Evolutionary conservation across 352 stramenopile genomes (phyloP).

Genomic region (Elongisporangium undulatum): DNA sequence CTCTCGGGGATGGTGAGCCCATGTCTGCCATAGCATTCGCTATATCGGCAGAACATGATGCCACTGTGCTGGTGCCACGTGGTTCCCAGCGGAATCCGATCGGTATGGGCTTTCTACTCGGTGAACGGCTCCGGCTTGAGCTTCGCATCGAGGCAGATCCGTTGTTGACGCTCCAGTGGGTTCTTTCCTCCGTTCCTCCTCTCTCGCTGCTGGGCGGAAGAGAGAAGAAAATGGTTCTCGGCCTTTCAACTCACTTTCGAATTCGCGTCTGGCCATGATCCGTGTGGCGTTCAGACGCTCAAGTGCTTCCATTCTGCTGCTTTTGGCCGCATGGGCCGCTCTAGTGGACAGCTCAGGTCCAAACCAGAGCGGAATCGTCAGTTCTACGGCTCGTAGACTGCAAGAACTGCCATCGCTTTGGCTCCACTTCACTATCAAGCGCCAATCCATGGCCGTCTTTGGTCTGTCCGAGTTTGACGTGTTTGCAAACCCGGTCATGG

Average conservation of each 20-base stretch:
- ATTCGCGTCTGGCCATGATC: not conserved
- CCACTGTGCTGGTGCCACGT: no score
- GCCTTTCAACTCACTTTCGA: not conserved
- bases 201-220: no score
- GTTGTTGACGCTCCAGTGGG: not conserved
- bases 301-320: not conserved
- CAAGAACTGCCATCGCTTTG: constrained; percentile 21
- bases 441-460: constrained; percentile 26
- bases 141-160: not conserved
- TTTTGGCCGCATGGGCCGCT: not conserved
- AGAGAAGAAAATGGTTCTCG: no score
- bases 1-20: no score
- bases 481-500: constrained; percentile 29
- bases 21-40: no score
- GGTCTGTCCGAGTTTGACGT: constrained; percentile 27
- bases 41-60: no score
- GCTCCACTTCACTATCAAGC: constrained; percentile 36
- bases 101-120: not conserved
- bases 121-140: not conserved
- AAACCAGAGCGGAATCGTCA: not conserved
- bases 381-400: not conserved
- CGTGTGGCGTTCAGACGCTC: not conserved
- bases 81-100: no score
- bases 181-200: not conserved
- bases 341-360: not conserved